Percentiles rank a stretch among this genome's conserved stretches.
phyloP scores from a whole-genome alignment of 352 stramenopile genomes.

The Halophytophthora batemanensis region DNA sequence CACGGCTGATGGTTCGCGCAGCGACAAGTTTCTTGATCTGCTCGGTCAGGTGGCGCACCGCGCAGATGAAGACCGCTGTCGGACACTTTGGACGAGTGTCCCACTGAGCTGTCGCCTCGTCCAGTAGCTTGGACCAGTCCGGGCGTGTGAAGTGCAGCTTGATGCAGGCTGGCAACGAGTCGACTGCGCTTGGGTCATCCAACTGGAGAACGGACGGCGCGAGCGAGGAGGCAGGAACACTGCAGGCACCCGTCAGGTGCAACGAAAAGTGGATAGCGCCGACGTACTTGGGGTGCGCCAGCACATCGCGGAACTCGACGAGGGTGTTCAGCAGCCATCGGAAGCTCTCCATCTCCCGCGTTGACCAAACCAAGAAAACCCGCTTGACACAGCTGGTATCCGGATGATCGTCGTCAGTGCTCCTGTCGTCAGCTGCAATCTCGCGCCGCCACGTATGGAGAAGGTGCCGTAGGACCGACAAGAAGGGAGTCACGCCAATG shows the following conservation, averaged over 20 bases:
- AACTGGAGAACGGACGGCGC: background rate
- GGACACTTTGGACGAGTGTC: background rate
- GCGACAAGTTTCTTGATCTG: slow-evolving; percentile 25
- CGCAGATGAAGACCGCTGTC: slow-evolving; percentile 25
- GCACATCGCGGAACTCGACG: slow-evolving; percentile 28
- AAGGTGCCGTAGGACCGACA: slow-evolving; percentile 42
- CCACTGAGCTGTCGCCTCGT: background rate
- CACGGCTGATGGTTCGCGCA: too few relatives aligned
- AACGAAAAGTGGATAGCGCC: slow-evolving; percentile 14
- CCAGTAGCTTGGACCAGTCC: slow-evolving; percentile 9
- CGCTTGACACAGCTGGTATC: background rate
- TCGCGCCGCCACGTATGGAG: slow-evolving; percentile 24
- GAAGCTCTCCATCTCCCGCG: slow-evolving; percentile 14
- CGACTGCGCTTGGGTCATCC: background rate
- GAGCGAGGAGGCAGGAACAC: background rate
- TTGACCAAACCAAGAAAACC: slow-evolving; percentile 23
- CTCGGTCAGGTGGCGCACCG: slow-evolving; percentile 13
- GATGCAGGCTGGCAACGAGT: slow-evolving; percentile 1
- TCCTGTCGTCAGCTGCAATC: background rate
- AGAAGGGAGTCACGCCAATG: slow-evolving; percentile 41
- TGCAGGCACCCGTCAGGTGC: slow-evolving; percentile 13
- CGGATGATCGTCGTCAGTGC: too few relatives aligned
- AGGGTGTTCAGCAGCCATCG: slow-evolving; percentile 20
- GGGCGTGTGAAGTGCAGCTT: slow-evolving; percentile 7
- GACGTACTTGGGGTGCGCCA: slow-evolving; percentile 1